phyloP scores from a whole-genome alignment of 352 stramenopile species.

The Phytophthora sp. region DNA sequence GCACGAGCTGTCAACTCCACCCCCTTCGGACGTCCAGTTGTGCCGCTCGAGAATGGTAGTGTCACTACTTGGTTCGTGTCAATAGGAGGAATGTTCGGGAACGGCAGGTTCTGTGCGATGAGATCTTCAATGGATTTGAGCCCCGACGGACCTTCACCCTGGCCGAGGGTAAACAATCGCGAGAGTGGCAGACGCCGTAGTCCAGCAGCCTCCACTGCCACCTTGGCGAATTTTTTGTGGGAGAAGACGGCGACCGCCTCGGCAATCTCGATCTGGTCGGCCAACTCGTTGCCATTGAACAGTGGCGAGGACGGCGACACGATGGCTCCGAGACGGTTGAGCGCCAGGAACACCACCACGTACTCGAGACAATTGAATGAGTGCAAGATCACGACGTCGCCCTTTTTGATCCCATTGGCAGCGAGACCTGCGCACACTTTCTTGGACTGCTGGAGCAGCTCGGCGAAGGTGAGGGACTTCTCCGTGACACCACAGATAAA shows the following conservation, averaged over 20 bases:
- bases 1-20: constrained; percentile 90
- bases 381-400: constrained; percentile 66
- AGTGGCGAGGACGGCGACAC: constrained; percentile 51
- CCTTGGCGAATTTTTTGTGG: constrained; percentile 45
- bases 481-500: constrained; percentile 57
- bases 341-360: constrained; percentile 55
- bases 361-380: constrained; percentile 70
- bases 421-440: constrained; percentile 44
- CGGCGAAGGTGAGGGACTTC: constrained; percentile 44
- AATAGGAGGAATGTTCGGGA: constrained; percentile 37
- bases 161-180: constrained; percentile 36
- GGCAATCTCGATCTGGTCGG: constrained; percentile 41
- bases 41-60: constrained; percentile 93
- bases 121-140: constrained; percentile 39
- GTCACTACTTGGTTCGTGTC: constrained; percentile 37
- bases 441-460: constrained; percentile 36
- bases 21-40: constrained; percentile 90
- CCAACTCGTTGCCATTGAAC: constrained; percentile 47
- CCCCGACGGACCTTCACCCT: constrained; percentile 12
- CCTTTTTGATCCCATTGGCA: constrained; percentile 51
- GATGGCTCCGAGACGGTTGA: constrained; percentile 52
- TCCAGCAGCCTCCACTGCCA: constrained; percentile 38
- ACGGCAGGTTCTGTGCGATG: constrained; percentile 29
- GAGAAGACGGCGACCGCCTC: constrained; percentile 45
- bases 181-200: constrained; percentile 21